These are phyloP conservation scores for Serendipita sp. DNA, from an alignment of 1,284 basidiomycete genomes.

Conservation along the genomic window DNA sequence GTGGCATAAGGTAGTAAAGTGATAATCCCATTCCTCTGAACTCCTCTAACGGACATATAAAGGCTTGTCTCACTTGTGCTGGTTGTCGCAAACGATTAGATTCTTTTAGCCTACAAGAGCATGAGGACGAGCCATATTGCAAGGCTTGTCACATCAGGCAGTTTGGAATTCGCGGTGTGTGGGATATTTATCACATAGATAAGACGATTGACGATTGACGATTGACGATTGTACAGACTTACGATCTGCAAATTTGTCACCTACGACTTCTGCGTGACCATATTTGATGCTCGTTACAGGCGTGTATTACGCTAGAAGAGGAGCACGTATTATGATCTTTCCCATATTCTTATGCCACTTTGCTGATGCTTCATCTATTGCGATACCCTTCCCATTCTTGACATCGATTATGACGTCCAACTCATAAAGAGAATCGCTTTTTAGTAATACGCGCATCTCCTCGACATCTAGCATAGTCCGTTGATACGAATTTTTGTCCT, in stretches of 20 bases:
- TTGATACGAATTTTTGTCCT: neutral
- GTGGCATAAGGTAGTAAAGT: slow-evolving; percentile 51
- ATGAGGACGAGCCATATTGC: slow-evolving; percentile 56
- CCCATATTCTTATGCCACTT: neutral
- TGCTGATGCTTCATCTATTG: neutral
- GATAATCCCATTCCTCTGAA: neutral
- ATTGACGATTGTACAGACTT: slow-evolving; percentile 32
- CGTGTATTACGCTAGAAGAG: neutral
- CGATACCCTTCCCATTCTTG: neutral
- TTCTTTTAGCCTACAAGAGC: slow-evolving; percentile 56
- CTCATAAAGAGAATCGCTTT: neutral
- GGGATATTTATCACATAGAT: neutral
- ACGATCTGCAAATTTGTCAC: slow-evolving; percentile 43
- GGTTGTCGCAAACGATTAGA: slow-evolving; percentile 60
- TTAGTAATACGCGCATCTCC: neutral
- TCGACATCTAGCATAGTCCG: neutral
- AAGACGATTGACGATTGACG: neutral
- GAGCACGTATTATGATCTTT: neutral
- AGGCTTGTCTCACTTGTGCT: slow-evolving; percentile 61
- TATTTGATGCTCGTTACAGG: slow-evolving; percentile 13
- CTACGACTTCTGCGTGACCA: slow-evolving; percentile 11
- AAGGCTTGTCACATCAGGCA: slow-evolving; percentile 59
- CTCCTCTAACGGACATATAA: slow-evolving; percentile 7
- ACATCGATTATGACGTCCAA: neutral
- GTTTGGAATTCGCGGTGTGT: slow-evolving; percentile 38